Percentiles rank a stretch among this genome's conserved stretches.
Evolutionary conservation across 345 rosid genomes (phyloP).

Genomic region (Crucihimalaya himalaica): DNA sequence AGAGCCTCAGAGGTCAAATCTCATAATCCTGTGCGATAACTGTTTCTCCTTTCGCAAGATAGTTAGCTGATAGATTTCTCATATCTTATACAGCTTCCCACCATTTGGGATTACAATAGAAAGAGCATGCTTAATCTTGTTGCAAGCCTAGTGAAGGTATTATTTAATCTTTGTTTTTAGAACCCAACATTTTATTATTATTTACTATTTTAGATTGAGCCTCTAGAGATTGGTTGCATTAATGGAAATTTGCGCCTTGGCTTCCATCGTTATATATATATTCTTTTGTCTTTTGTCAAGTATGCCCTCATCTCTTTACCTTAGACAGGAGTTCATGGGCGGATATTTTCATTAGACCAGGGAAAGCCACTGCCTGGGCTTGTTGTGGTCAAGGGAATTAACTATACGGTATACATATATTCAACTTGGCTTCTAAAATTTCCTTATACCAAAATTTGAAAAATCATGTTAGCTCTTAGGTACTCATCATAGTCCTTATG

Average conservation of each 20-base stretch:
- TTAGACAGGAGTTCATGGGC: slow-evolving; percentile 91
- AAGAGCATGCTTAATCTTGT: slow-evolving; percentile 91
- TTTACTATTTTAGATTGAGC: not conserved
- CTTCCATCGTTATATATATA: not conserved
- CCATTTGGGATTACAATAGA: slow-evolving; percentile 84
- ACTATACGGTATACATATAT: slow-evolving; percentile 57
- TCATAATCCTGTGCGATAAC: not conserved
- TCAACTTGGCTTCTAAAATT: not conserved
- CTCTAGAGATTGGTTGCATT: not conserved
- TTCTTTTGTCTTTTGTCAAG: not conserved
- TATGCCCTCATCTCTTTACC: slow-evolving; percentile 14
- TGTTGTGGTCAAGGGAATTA: slow-evolving; percentile 67
- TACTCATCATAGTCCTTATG: slow-evolving; percentile 14
- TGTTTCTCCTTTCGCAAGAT: slow-evolving; percentile 22
- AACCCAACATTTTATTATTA: not conserved
- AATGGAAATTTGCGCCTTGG: not conserved
- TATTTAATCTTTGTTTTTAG: not conserved
- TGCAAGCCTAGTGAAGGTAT: slow-evolving; percentile 81
- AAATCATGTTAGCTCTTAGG: not conserved
- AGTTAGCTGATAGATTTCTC: slow-evolving; percentile 29
- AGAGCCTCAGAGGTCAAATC: slow-evolving; percentile 69
- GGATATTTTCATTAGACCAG: slow-evolving; percentile 73
- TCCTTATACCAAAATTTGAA: not conserved
- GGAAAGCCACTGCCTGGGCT: slow-evolving; percentile 80
- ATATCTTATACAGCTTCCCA: slow-evolving; percentile 63